Evolutionary conservation across 129 eudicot genomes (phyloP), one percentile per base, ranked within the genome.

Genomic region (Centella asiatica): DNA sequence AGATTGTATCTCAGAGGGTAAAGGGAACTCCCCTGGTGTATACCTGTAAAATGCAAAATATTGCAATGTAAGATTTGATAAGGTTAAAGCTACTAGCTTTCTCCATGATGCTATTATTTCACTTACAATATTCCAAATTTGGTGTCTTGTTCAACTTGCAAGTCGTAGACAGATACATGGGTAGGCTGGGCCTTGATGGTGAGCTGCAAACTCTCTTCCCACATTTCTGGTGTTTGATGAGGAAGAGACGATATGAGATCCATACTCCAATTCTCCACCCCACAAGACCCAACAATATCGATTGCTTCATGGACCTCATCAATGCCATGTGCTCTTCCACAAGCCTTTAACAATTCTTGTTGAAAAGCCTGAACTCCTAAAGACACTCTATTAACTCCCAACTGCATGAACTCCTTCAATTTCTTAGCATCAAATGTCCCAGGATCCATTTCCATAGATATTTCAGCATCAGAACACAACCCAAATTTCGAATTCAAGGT

Each of bases 381-480:
- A 25, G 98, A 92, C 70, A 92, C 98, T 58, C 98, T 72, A 51
- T 87, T 92, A 79, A 92, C 94, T n/a, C 98, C 95, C 71, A 87
- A 76, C 42, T 60, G 79, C 77, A 80, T 69, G 53, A 92, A 77
- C 72, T 80, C 90, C n/a, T 56, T 76, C 81, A 92, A 45, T 27
- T 78, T 83, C 64, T 48, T 76, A 39, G 46, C 79, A 69, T 84
- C 85, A 77, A 92, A 92, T 18, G 98, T 92, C 6, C 98, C 98
- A 40, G 95, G 98, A 76, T 92, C 98, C 98, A 92, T 92, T 71
- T 92, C 98, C 82, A 87, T 92, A 33, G 96, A 87, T 71, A 92
- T 80, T 71, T 92, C 98, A 42, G 88, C 95, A 76, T 84, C 80
- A 70, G 50, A 61, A 50, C 77, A 48, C 66, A 87, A 65, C 55